Conservation (phyloP, 345 rosid genomes). For the Lenwebbia sp. region DNA sequence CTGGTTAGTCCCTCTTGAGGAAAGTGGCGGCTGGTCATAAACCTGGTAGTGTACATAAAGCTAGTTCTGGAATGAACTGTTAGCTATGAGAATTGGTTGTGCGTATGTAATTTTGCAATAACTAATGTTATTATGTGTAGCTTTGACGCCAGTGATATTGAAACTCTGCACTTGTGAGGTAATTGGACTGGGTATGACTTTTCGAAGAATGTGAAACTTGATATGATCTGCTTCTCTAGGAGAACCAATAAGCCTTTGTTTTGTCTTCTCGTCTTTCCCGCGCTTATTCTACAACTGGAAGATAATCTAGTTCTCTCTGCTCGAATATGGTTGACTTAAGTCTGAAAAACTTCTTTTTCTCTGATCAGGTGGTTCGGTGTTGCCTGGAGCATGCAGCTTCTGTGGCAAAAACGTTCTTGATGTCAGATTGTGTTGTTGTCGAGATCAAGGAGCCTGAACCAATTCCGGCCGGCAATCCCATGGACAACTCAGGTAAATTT, state of each 20-base stretch:
- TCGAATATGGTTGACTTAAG: background rate
- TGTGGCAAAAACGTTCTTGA: constrained; percentile 96
- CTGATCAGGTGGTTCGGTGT: constrained; percentile 84
- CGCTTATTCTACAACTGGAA: background rate
- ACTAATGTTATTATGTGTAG: background rate
- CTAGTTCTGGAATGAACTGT: background rate
- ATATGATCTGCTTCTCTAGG: background rate
- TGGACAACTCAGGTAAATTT: constrained; percentile 85
- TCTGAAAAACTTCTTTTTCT: background rate
- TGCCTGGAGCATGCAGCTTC: constrained; percentile 98
- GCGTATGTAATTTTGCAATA: background rate
- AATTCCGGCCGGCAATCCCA: constrained; percentile 63
- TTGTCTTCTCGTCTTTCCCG: background rate
- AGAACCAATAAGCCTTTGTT: background rate
- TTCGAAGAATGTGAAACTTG: background rate
- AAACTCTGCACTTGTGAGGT: background rate
- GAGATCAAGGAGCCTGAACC: constrained; percentile 96
- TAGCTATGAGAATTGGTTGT: background rate
- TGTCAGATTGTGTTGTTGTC: constrained; percentile 96
- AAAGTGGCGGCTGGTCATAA: background rate
- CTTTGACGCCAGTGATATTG: background rate
- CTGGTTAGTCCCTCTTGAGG: background rate
- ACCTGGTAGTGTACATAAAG: background rate
- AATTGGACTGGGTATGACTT: background rate
- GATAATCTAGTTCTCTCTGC: background rate